Evolutionary conservation across 148 eudicot genomes (phyloP).

Genomic region (Amaranthus palmeri): DNA sequence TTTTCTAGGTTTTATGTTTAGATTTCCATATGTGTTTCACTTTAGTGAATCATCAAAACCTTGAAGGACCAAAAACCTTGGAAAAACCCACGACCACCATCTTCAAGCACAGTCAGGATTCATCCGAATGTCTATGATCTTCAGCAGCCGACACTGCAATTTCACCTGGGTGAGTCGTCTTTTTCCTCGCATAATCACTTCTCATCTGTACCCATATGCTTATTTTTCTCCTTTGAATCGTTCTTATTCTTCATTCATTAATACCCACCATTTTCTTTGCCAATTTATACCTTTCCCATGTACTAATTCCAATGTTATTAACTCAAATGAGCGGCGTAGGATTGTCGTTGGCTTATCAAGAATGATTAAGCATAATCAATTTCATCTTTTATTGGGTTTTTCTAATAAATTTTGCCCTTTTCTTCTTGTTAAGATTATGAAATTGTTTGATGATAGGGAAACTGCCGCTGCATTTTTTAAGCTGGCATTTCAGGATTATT

Average conservation of each 20-base stretch:
- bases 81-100: too few species aligned
- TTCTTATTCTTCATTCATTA: conserved; percentile 12
- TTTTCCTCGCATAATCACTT: conserved; percentile 11
- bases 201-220: conserved; percentile 20
- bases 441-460: conserved; percentile 34
- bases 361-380: conserved; percentile 40
- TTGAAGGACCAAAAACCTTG: too few species aligned
- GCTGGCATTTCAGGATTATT: conserved; percentile 45
- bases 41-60: too few species aligned
- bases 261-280: conserved; percentile 33
- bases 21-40: too few species aligned
- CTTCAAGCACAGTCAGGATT: too few species aligned
- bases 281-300: conserved; percentile 52
- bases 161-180: conserved; percentile 37
- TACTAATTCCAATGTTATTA: conserved; percentile 34
- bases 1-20: too few species aligned
- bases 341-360: conserved; percentile 47
- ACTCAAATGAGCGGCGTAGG: conserved; percentile 51
- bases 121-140: conserved; percentile 42
- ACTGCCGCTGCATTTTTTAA: conserved; percentile 62
- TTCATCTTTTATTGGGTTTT: conserved; percentile 35
- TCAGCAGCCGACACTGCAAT: conserved; percentile 27
- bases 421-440: conserved; percentile 61
- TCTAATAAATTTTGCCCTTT: conserved; percentile 56
- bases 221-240: conserved; percentile 18